phyloP scores from a whole-genome alignment of 1,284 basidiomycete genomes.

The Sanghuangporus weigelae region DNA sequence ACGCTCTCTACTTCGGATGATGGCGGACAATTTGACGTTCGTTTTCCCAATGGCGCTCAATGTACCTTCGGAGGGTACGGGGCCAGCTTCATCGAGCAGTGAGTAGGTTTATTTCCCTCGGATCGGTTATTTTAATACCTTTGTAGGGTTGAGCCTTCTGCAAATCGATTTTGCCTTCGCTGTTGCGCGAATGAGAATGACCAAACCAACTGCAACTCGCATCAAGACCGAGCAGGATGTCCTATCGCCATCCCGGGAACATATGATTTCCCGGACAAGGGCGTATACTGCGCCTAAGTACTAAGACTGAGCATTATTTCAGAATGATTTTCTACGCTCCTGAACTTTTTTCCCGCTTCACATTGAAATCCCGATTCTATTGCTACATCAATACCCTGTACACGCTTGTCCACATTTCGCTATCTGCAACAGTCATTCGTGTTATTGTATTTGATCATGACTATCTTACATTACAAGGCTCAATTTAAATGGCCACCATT shows the following conservation, averaged over 20 bases:
- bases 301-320: not conserved
- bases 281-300: slow-evolving; percentile 32
- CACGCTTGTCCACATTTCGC: not conserved
- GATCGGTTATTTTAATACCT: not conserved
- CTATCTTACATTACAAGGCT: too few species aligned
- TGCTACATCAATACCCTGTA: not conserved
- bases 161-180: slow-evolving; percentile 43
- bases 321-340: not conserved
- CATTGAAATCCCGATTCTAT: not conserved
- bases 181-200: slow-evolving; percentile 40
- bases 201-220: slow-evolving; percentile 47
- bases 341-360: not conserved
- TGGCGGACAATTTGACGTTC: slow-evolving; percentile 46
- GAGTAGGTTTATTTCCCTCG: slow-evolving; percentile 19
- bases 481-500: too few species aligned
- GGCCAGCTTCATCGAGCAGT: slow-evolving; percentile 49
- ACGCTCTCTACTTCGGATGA: slow-evolving; percentile 33
- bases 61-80: slow-evolving; percentile 46
- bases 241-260: slow-evolving; percentile 37
- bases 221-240: slow-evolving; percentile 42
- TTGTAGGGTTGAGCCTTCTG: slow-evolving; percentile 40
- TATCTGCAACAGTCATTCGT: not conserved
- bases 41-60: slow-evolving; percentile 47
- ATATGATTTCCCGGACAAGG: slow-evolving; percentile 37
- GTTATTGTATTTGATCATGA: too few species aligned